Conservation (phyloP, 495 filamentous ascomycete species). For the Letharia lupina region DNA sequence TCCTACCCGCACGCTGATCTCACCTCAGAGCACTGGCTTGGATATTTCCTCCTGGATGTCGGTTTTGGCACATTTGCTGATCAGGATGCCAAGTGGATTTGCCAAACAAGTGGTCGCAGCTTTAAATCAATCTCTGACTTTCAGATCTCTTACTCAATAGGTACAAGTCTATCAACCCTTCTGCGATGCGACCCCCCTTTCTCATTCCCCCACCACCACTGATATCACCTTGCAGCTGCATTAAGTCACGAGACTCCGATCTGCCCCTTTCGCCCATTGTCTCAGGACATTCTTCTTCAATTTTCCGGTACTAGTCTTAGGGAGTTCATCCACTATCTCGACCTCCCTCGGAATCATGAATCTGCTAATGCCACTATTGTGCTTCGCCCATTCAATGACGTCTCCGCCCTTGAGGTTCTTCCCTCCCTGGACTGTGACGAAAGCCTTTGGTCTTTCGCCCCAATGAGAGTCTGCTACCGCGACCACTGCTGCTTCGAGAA, state of each 20-base stretch:
- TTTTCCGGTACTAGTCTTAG: constrained; percentile 96
- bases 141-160: background rate
- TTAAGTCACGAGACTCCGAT: constrained; percentile 20
- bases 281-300: constrained; percentile 89
- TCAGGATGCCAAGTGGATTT: too few relatives aligned
- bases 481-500: constrained; percentile 86
- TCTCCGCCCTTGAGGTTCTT: constrained; percentile 55
- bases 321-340: constrained; percentile 76
- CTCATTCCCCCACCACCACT: background rate
- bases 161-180: background rate
- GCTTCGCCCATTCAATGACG: constrained; percentile 79
- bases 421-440: constrained; percentile 67
- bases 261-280: constrained; percentile 66
- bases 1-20: too few relatives aligned
- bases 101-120: too few relatives aligned
- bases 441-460: constrained; percentile 93
- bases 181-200: background rate
- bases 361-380: constrained; percentile 67
- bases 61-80: too few relatives aligned
- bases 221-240: background rate
- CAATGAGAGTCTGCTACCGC: constrained; percentile 85
- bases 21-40: background rate
- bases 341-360: constrained; percentile 97
- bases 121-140: background rate
- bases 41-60: background rate